phyloP scores from a whole-genome alignment of 495 filamentous ascomycete species.

The Lineolata rhizophorae region DNA sequence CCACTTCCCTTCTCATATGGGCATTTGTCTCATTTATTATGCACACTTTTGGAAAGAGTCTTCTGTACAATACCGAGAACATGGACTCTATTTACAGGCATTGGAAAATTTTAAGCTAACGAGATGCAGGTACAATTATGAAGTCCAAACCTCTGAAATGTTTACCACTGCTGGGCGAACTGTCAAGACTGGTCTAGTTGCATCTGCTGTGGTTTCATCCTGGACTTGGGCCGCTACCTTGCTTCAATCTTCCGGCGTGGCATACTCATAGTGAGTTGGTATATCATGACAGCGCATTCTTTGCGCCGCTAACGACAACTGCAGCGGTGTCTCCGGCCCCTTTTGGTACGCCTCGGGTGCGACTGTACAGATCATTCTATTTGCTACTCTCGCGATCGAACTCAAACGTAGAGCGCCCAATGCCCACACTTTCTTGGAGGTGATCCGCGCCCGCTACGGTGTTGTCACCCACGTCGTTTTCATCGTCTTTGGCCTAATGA shows the following conservation, averaged over 20 bases:
- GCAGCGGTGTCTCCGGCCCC: slow-evolving; percentile 25
- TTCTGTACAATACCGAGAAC: too few relatives aligned
- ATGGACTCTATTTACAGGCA: too few relatives aligned
- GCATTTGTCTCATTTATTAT: too few relatives aligned
- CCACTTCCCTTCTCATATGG: too few relatives aligned
- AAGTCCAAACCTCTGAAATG: slow-evolving; percentile 88
- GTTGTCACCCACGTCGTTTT: slow-evolving; percentile 23
- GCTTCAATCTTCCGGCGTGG: slow-evolving; percentile 61
- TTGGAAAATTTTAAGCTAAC: not conserved
- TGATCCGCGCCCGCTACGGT: slow-evolving; percentile 28
- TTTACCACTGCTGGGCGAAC: slow-evolving; percentile 82
- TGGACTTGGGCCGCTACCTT: slow-evolving; percentile 84
- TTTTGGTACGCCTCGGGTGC: slow-evolving; percentile 25
- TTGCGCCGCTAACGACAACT: slow-evolving; percentile 18
- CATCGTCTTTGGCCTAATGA: slow-evolving; percentile 22
- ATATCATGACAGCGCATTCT: not conserved
- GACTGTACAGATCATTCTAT: slow-evolving; percentile 42
- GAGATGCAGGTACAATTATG: slow-evolving; percentile 47
- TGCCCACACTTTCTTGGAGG: slow-evolving; percentile 28
- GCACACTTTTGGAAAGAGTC: too few relatives aligned
- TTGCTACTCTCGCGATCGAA: slow-evolving; percentile 81
- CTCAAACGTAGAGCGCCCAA: slow-evolving; percentile 48
- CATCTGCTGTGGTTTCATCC: slow-evolving; percentile 75
- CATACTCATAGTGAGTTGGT: slow-evolving; percentile 44
- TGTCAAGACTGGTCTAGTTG: slow-evolving; percentile 79